Conservation (phyloP, 1,284 basidiomycete species). For the Grifola frondosa region DNA sequence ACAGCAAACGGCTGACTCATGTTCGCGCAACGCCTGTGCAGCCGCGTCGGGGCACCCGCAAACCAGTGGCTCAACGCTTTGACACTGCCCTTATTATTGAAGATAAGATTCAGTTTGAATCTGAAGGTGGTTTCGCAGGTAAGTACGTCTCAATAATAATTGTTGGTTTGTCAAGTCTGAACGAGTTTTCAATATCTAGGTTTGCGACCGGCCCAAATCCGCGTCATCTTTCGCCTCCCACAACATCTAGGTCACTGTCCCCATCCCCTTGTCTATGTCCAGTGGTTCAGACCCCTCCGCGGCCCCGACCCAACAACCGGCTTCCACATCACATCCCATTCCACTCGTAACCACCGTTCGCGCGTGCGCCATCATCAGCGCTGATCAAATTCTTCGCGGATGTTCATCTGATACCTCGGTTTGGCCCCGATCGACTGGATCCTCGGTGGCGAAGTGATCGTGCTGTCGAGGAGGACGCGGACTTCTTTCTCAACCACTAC, state of each 20-base stretch:
- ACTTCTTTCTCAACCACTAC: constrained; percentile 2
- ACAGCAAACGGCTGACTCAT: constrained; percentile 3
- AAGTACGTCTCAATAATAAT: too few relatives aligned
- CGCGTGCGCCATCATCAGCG: background rate
- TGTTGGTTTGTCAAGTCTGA: too few relatives aligned
- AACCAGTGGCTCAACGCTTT: background rate
- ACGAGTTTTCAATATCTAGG: background rate
- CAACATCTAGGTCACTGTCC: background rate
- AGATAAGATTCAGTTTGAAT: background rate
- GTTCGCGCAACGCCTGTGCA: background rate
- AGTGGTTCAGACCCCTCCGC: constrained; percentile 4
- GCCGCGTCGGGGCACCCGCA: background rate
- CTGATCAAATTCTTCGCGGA: background rate
- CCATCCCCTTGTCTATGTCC: background rate
- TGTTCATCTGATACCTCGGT: constrained; percentile 5
- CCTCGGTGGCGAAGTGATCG: background rate
- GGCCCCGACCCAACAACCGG: background rate
- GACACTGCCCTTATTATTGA: constrained; percentile 4
- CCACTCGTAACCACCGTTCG: background rate
- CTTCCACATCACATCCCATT: background rate
- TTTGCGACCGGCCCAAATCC: background rate
- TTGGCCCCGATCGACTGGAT: background rate
- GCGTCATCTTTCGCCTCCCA: constrained; percentile 1
- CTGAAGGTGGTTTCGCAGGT: background rate
- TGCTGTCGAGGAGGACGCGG: background rate